phyloP scores from a whole-genome alignment of 1,284 basidiomycete genomes.

The Fomes fomentarius region DNA sequence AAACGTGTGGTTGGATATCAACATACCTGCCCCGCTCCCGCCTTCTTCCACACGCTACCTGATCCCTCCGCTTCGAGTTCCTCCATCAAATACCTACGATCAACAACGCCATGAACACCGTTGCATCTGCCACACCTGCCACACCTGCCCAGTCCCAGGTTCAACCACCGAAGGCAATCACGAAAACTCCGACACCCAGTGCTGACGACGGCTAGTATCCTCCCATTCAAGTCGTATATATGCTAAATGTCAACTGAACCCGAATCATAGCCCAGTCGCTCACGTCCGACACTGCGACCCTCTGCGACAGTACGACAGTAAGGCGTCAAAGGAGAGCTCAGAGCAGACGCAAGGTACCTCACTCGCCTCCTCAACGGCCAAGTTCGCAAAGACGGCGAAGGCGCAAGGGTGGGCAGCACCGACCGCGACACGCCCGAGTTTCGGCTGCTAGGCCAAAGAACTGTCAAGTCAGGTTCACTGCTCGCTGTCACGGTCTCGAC shows the following conservation, averaged over 20 bases:
- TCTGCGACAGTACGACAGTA: not conserved
- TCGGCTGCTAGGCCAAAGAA: too few relatives aligned
- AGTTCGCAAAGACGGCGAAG: not conserved
- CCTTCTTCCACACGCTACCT: too few relatives aligned
- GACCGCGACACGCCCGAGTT: too few relatives aligned
- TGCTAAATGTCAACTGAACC: too few relatives aligned
- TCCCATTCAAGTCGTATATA: too few relatives aligned
- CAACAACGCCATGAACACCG: slow-evolving; percentile 41
- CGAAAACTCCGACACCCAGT: not conserved
- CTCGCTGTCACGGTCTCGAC: too few relatives aligned
- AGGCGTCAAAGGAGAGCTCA: not conserved
- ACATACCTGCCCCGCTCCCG: too few relatives aligned
- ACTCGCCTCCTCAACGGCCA: not conserved
- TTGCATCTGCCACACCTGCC: slow-evolving; percentile 35
- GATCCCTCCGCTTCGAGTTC: too few relatives aligned
- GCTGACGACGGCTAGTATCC: not conserved
- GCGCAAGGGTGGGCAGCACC: too few relatives aligned
- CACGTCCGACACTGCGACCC: slow-evolving; percentile 6
- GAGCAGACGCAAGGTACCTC: not conserved
- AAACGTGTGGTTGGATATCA: too few relatives aligned
- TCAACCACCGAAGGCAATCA: not conserved
- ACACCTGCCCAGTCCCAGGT: not conserved
- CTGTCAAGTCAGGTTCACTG: too few relatives aligned
- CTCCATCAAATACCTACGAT: too few relatives aligned
- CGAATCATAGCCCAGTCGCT: slow-evolving; percentile 8